Base-by-base conservation (phyloP, 768 basidiomycete genomes). In the Tricholoma matsutake region DNA sequence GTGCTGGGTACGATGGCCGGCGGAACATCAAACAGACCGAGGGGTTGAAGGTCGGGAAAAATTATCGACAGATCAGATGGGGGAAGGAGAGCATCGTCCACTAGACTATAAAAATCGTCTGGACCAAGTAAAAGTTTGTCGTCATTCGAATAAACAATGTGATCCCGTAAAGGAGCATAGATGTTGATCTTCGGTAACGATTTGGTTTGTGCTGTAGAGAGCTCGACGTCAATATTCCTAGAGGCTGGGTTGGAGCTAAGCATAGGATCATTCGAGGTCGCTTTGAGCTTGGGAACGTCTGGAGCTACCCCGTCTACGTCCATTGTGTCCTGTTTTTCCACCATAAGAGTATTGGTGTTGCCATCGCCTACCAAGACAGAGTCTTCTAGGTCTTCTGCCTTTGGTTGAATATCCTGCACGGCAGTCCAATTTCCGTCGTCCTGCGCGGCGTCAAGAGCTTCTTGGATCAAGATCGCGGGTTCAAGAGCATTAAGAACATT, bases 21-120 rank as follows among this genome's bases (percentile, higher is more conserved):
- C 66, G 79, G 64, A 62, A 82, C 65, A 57, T 88, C 87, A 32
- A 85, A 74, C 56, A 91, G 75, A 10, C 76, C 77, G 41, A 85
- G 77, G 10, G 86, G 82, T 34, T 83, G 83, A 10, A 96, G 81
- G 59, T 97, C 96, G 0, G 95, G 94, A 71, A 97, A 97, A 43
- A 98, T 83, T 32, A 84, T 81, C 1, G 83, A 80, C 25, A 89
- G 75, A 63, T 86, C 86, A 52, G 79, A 66, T 57, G 81, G 70
- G 20, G 73, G 70, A 13, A 52, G 39, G 2, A 45, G 59, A 8
- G 62, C 54, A 8, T 73, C 75, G 5, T 77, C 73, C 11, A 67
- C 67, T 20, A 62, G 60, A 58, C 71, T 72, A 56, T 70, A 66
- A 47, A 84, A 68, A 58, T 79, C 77, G 8, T 79, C 76, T 10